Evolutionary conservation across 257 asterid species (phyloP), one percentile per base, ranked within the genome.

Genomic region (Ajuga chamaepitys): DNA sequence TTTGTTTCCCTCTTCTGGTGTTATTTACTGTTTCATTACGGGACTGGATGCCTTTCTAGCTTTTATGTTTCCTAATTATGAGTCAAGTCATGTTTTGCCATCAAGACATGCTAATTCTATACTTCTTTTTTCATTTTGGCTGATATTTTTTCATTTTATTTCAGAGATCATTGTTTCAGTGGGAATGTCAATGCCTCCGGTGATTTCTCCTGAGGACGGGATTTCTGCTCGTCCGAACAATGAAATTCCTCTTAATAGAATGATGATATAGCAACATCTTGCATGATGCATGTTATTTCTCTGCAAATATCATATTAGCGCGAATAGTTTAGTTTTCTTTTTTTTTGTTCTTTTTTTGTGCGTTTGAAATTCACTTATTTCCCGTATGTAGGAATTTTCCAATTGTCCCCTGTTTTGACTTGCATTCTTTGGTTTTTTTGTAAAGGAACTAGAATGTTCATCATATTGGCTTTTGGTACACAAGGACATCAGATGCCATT

Each of bases 121-220:
- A 32, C 35, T 40, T 24, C 30, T 20, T 48, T 9, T 62, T 45
- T 46, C 7, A 13, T 30, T 30, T 20, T 28, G 14, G 59, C 58
- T 72, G 42, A 67, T 64, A 47, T 13, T 37, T 20, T 24, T 57
- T 26, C 42, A 2, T 57, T 71, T 41, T 72, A 28, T 79, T 84
- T 37, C 90, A 90, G 97, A 90, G 82, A 87, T 90, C 77, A 87
- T 87, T 30, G 95, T 90, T 35, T 87, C 97, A 0, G 97, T 90
- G 51, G 97, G 97, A 50, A 90, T 84, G 90, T 85, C 97, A 25
- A 86, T 90, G 88, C 97, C 97, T 22, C 97, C 78, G 77, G 78
- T 80, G 80, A 84, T 90, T 64, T 79, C 97, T 66, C 81, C 90
- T 7, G 32, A 82, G 2, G 88, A 80, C 38, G 66, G 71, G 46